Conservation (phyloP, 192 early-diverging fungal species). For the Fimicolochytrium jonesii region DNA sequence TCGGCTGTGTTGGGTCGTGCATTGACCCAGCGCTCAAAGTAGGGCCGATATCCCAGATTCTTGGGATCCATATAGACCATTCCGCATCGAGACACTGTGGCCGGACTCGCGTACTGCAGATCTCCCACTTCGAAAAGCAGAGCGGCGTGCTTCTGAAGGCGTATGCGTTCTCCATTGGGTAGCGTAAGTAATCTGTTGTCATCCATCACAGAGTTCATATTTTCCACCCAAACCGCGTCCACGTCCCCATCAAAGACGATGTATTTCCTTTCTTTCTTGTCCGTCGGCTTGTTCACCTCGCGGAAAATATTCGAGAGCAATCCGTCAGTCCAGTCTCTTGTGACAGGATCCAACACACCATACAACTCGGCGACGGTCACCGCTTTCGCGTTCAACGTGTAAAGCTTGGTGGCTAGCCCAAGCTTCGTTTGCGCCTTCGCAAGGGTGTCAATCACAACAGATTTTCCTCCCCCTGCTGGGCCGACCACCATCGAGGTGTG, state of each 20-base stretch:
- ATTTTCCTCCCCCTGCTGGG: slow-evolving; percentile 57
- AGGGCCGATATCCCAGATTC: slow-evolving; percentile 54
- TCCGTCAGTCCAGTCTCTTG: slow-evolving; percentile 61
- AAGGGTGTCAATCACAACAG: slow-evolving; percentile 56
- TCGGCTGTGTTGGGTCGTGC: slow-evolving; percentile 46
- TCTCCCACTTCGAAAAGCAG: slow-evolving; percentile 61
- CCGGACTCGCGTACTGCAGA: slow-evolving; percentile 58
- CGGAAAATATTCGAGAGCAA: slow-evolving; percentile 58
- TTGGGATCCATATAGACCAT: slow-evolving; percentile 67
- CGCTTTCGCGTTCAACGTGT: slow-evolving; percentile 58
- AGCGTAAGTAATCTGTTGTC: slow-evolving; percentile 58
- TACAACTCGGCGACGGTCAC: slow-evolving; percentile 59
- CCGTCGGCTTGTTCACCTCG: slow-evolving; percentile 57
- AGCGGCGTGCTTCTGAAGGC: slow-evolving; percentile 54
- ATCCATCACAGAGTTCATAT: slow-evolving; percentile 67
- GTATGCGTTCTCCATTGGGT: slow-evolving; percentile 58
- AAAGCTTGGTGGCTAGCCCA: slow-evolving; percentile 53
- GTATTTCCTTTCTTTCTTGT: slow-evolving; percentile 59
- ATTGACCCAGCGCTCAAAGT: slow-evolving; percentile 52
- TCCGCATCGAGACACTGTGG: slow-evolving; percentile 57
- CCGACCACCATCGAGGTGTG: slow-evolving; percentile 62
- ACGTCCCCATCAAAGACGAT: slow-evolving; percentile 64
- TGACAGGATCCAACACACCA: slow-evolving; percentile 53
- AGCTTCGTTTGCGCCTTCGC: slow-evolving; percentile 59
- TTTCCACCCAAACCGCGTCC: slow-evolving; percentile 61